Base-by-base conservation (phyloP, 2,329 filamentous ascomycete species). In the Apiospora aurea region DNA sequence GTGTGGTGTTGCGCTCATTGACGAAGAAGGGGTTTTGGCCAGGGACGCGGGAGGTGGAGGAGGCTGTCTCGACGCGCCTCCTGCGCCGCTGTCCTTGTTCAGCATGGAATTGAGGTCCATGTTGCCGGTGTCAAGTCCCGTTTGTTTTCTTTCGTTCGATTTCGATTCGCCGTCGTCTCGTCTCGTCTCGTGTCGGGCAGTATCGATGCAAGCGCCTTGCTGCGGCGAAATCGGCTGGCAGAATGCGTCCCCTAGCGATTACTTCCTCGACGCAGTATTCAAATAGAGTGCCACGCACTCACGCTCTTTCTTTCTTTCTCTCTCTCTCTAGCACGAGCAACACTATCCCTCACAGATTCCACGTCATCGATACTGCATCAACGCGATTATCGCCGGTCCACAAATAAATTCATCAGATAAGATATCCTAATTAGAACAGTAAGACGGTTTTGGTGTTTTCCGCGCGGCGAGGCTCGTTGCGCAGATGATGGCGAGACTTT, bases 61-160 rank as follows among this genome's bases (percentile, higher is more conserved):
- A 75, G 74, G 76, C 73, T 73, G 74, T 70, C 69, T 57, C 14
- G 78, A 74, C 24, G 79, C 77, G 80, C 79, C 74, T 80, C 81
- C 71, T 79, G 76, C 69, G 80, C 79, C 66, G 78, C 77, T 88
- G 47, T 86, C 83, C 29, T 84, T 82, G 79, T 90, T 90, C 67
- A 90, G 81, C 76, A 91, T 87, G 21, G 84, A 85, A 74, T 83
- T 81, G 72, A 89, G 83, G 82, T 89, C 87, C 87, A 89, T 82
- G 72, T 75, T 74, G 70, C 26, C 24, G n/a, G 41, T 10, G 26
- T 47, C n/a, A 29, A 10, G 24, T 46, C 41, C 38, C 29, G 34
- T 10, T n/a, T 43, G 64, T 11, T 11, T 16, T 24, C 18, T 24
- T 49, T 18, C 24, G 49, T 49, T 38, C 61, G 34, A n/a, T 26